These are phyloP conservation scores for Vitis riparia DNA, from an alignment of 164 flowering plant species.

Conservation along the genomic window DNA sequence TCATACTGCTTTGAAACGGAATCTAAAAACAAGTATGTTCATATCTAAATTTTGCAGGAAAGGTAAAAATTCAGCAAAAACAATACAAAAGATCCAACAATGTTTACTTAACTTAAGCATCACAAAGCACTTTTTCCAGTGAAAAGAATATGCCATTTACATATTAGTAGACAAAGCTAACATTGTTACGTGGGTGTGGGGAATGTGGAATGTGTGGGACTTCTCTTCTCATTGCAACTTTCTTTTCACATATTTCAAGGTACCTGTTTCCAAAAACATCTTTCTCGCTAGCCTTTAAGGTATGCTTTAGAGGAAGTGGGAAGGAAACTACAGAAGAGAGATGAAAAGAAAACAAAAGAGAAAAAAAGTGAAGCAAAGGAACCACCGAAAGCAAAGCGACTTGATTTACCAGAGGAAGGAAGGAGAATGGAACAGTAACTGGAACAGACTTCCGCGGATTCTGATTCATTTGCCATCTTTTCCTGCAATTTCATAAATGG, in stretches of 20 bases:
- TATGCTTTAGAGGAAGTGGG: background rate
- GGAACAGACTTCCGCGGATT: background rate
- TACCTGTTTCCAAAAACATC: constrained; percentile 12
- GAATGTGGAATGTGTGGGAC: constrained; percentile 14
- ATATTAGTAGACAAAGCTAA: constrained; percentile 2
- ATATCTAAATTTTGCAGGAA: too few relatives aligned
- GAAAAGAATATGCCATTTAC: constrained; percentile 4
- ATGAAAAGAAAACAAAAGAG: background rate
- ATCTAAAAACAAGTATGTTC: too few relatives aligned
- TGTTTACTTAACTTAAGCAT: constrained; percentile 1
- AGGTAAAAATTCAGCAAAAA: background rate
- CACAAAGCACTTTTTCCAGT: constrained; percentile 4
- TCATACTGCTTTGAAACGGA: too few relatives aligned
- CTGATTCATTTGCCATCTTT: constrained; percentile 20
- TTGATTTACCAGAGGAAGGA: constrained; percentile 6
- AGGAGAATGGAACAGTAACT: background rate
- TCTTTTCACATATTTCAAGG: constrained; percentile 23
- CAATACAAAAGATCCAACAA: background rate
- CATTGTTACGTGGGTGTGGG: constrained; percentile 3
- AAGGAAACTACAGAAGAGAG: constrained; percentile 5
- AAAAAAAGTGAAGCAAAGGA: constrained; percentile 8
- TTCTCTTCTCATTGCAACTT: constrained; percentile 7
- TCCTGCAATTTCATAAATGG: constrained; percentile 11
- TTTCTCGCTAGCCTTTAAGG: constrained; percentile 3
- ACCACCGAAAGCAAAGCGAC: constrained; percentile 5